Base-by-base conservation (phyloP, 257 asterid species). In the Mitragyna speciosa region DNA sequence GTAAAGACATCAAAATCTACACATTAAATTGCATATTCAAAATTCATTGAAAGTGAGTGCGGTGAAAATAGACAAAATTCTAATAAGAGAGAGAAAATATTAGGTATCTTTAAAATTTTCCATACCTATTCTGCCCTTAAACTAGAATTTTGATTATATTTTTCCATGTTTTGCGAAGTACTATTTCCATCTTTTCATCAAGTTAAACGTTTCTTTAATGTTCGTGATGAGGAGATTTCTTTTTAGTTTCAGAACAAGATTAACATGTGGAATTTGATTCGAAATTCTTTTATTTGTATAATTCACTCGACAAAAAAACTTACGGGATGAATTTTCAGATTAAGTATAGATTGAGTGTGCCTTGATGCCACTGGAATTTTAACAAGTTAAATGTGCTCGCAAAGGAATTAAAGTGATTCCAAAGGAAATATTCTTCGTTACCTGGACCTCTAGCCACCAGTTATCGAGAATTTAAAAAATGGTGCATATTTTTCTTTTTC, bases 391-490 rank as follows among this genome's bases (percentile, higher is more conserved):
- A 12, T 3, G 7, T 9, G 11, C 0, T 12, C 22, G 7, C 24
- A 47, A 28, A 12, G 36, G 1, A 1, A 0, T 36, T 2, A 24
- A 56, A 26, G 45, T 61, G 79, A 76, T 59, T 76, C 79, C 43
- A 28, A 56, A 59, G 71, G 6, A 6, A 31, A 39, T 14, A 1
- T 24, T 20, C 16, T 22, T 58, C 15, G 28, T 33, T 56, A 22
- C 54, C 5, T 59, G 61, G 79, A 61, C 24, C 26, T 14, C 5
- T 61, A 76, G 79, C 72, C 79, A 61, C 72, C 30, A 5, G 41
- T 61, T 28, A 76, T 76, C 10, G 33, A 56, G n/a, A 39, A 12
- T 58, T 56, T 36, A 11, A 31, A 45, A 12, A 0, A 43, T 14
- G 15, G 45, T 51, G 65, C 26, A 36, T 36, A 4, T 36, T 24